Percentiles rank a stretch among this genome's conserved stretches.
phyloP scores from a whole-genome alignment of 148 eudicot species.

The Chenopodium formosanum region DNA sequence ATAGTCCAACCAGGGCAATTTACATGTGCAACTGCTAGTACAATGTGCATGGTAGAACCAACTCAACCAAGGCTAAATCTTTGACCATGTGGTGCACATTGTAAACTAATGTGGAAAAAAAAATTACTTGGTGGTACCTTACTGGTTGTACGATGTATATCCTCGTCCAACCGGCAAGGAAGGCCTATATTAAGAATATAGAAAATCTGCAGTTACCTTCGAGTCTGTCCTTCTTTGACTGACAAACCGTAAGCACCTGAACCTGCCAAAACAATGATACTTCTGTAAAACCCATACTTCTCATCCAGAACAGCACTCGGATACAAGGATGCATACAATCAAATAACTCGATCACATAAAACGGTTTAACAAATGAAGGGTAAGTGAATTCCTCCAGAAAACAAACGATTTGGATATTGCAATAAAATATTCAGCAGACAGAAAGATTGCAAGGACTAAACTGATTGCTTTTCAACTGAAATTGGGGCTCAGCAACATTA shows the following conservation, averaged over 20 bases:
- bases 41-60: too few relatives aligned
- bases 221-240: conserved; percentile 49
- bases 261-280: conserved; percentile 38
- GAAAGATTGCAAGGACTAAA: neutral
- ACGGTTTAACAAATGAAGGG: neutral
- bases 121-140: too few relatives aligned
- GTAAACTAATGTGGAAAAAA: too few relatives aligned
- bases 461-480: neutral
- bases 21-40: too few relatives aligned
- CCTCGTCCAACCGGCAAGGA: neutral
- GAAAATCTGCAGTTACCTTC: conserved; percentile 47
- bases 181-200: neutral
- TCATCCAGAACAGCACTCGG: neutral
- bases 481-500: neutral
- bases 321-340: neutral
- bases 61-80: too few relatives aligned
- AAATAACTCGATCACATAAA: neutral
- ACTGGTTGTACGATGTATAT: too few relatives aligned
- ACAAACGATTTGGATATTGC: neutral
- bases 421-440: neutral
- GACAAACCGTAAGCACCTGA: conserved; percentile 78
- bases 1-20: neutral
- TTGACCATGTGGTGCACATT: too few relatives aligned
- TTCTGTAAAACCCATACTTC: neutral
- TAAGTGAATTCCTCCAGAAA: neutral